Evolutionary conservation across 2,329 filamentous ascomycete genomes (phyloP), one percentile per base, ranked within the genome.

Genomic region (Sordariomycetes sp.): DNA sequence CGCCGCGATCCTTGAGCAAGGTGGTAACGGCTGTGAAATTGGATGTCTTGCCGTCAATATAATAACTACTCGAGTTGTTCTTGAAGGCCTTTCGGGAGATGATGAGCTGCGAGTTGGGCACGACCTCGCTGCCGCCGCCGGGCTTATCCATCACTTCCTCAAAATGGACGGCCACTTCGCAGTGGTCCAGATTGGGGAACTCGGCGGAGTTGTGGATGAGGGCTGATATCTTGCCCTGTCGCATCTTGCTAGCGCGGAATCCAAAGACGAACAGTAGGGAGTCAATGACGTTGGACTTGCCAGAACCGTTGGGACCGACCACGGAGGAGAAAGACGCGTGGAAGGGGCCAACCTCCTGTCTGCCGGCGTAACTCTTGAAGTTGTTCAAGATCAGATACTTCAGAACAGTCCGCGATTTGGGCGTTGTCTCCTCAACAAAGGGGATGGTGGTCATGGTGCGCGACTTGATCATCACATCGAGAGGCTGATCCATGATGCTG

Each of bases 261-360:
- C 93, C 92, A 53, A 98, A 98, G n/a, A 98, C 92, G 51, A 98
- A 98, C 1, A 98, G 75, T 19, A 98, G 66, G 3, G 92, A 95
- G 59, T 98, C 92, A 53, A 98, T 98, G 42, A 98, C 93, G 49
- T 98, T 98, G 16, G 92, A 96, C 57, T 98, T 98, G 39, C 92
- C 92, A 8, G 92, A 98, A 40, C 92, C 92, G 55, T 98, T 98
- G 32, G 93, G 92, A 1, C 92, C 93, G 8, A 98, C 92, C 3
- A 98, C 92, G 0, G 92, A 95, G 2, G 92, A 95, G 61, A 98
- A 98, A 0, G 92, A 98, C 2, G 86, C 75, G 55, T 98, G 92
- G 56, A 98, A 98, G 0, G 92, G 92, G 0, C 92, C 92, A 39
- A 98, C 92, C 60, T 94, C 82, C 57, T 98, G 92, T 41, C 84